Evolutionary conservation across 2,329 filamentous ascomycete genomes (phyloP), one percentile per base, ranked within the genome.

Genomic region (Exserohilum rostratum): DNA sequence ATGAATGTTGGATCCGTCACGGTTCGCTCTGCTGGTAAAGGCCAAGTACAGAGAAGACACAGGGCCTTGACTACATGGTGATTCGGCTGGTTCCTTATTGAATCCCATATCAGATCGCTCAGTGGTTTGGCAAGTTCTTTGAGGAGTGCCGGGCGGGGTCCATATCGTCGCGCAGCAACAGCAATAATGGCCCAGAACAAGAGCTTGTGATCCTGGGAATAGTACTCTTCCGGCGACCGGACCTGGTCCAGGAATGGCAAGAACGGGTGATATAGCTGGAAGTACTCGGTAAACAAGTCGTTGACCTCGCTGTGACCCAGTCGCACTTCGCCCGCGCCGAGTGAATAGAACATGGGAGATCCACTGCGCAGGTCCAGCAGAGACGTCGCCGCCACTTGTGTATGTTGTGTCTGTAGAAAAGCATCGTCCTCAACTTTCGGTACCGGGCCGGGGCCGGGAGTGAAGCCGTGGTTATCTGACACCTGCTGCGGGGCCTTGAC

Each of bases 131-230:
- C 86, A 7, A 93, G 80, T 50, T 87, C 85, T 40, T 83, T 85
- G 49, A 93, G 81, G 29, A 93, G 80, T 12, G 80, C 82, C 1
- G 84, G 83, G 56, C 89, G 87, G 0, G 80, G 77, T 37, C 81
- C 80, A 68, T 88, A 92, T 34, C 90, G 87, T 46, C 90, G 85
- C 37, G 89, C 86, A 18, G 90, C 90, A 50, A 92, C 87, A 31
- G 89, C 85, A 40, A 93, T 80, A 55, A 93, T 88, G 43, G 89
- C 85, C 92, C 92, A 96, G 76, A 96, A 96, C 1, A 96, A 83
- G 12, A 96, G 80, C 3, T 87, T 87, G 46, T 91, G 89, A 66
- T 93, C 88, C 55, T 87, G 83, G 68, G 89, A 89, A 71, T 90
- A 95, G 53, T 86, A 80, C 42, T 95, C 73, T n/a, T 75, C 89